Base-by-base conservation (phyloP, 495 filamentous ascomycete genomes). In the Aspergillus olivimuriae region DNA sequence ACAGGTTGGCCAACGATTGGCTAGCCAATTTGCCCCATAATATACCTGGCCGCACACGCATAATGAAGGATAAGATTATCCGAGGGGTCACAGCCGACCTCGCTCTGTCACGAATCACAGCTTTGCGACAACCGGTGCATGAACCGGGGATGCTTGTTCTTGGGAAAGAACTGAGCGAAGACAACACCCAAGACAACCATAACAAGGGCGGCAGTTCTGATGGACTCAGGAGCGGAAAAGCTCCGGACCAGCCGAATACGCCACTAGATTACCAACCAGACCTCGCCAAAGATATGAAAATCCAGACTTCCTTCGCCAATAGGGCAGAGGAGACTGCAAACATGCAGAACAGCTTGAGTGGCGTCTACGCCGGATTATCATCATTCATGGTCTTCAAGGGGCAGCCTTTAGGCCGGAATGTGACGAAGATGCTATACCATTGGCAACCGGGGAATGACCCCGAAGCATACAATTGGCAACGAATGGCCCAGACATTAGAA, bases 381-480 rank as follows among this genome's bases (percentile, higher is more conserved):
- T 45, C 57, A 26, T 62, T 67, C 26, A 60, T 60, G 1, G 57
- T 34, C 0, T 60, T 70, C 26, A 55, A 50, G 19, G 26, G 43
- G 2, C 51, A 57, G 12, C 20, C 57, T 16, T 36, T 58, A 30
- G 46, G 62, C 5, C 51, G 38, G 12, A 62, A 53, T 11, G 50
- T 62, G 18, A 41, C 51, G 20, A 58, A 47, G 22, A 48, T 75
- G n/a, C 56, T 77, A 0, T 53, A 60, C 4, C 64, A 74, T 15
- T 77, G 73, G 73, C 30, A 55, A 17, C 34, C 56, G 2, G 72
- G 71, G 8, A 35, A 34, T 12, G 56, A 69, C 41, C 73, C 71
- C 11, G 45, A 50, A 12, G 34, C 45, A 7, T 73, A 73, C 45
- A 53, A 60, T 34, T 73, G 66, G 70, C 52, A 63, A 37, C 51